Evolutionary conservation across 495 filamentous ascomycete genomes (phyloP).

Genomic region (Durotheca rogersii): DNA sequence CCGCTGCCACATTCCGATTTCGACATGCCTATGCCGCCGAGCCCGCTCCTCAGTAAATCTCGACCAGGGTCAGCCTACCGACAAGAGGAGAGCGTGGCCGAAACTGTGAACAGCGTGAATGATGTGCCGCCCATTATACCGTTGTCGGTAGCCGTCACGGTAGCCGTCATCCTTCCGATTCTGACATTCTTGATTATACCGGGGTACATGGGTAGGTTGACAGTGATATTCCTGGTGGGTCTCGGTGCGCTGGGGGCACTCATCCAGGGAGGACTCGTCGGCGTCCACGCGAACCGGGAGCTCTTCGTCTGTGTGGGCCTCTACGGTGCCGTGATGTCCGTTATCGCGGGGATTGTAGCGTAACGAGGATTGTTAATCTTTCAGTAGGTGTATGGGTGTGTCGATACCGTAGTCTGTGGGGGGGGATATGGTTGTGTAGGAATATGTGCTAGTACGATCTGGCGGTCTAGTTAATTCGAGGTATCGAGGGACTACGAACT

Average conservation of each 20-base stretch:
- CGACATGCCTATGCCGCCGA: constrained; percentile 9
- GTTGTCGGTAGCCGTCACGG: constrained; percentile 55
- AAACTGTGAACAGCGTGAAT: constrained; percentile 16
- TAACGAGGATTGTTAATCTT: constrained; percentile 6
- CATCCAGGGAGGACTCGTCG: constrained; percentile 36
- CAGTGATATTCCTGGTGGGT: constrained; percentile 47
- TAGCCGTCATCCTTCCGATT: constrained; percentile 58
- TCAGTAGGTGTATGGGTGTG: too few relatives aligned
- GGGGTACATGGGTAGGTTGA: constrained; percentile 56
- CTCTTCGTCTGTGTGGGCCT: constrained; percentile 39
- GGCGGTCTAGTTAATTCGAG: too few relatives aligned
- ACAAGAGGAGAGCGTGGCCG: constrained; percentile 17
- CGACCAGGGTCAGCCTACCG: constrained; percentile 23
- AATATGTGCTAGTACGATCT: too few relatives aligned
- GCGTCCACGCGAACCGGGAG: constrained; percentile 30
- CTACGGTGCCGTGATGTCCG: constrained; percentile 47
- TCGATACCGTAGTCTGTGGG: too few relatives aligned
- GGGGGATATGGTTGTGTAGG: constrained; percentile 1
- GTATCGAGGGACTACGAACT: too few relatives aligned
- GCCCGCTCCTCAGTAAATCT: constrained; percentile 23
- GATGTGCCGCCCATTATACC: constrained; percentile 27
- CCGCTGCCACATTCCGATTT: constrained; percentile 26
- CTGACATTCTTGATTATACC: constrained; percentile 58
- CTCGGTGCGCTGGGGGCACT: constrained; percentile 31
- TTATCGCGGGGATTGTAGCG: constrained; percentile 41